Evolutionary conservation across 225 moss, liverwort and hornwort species (phyloP).

Genomic region (Antitrichia curtipendula): DNA sequence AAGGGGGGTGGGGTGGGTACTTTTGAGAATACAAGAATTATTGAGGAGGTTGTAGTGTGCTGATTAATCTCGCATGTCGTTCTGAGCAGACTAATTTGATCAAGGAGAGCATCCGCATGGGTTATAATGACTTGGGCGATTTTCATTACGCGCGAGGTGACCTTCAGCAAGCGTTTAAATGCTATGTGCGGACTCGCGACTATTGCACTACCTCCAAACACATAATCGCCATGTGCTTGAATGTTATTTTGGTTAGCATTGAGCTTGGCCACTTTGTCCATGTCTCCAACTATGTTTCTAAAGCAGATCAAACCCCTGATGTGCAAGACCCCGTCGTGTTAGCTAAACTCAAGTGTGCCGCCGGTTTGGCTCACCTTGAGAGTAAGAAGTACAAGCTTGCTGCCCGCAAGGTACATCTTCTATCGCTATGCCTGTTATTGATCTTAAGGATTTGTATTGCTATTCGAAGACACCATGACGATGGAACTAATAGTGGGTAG

Average conservation of each 20-base stretch:
- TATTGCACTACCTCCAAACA: constrained; percentile 98
- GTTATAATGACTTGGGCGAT: constrained; percentile 94
- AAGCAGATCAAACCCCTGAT: constrained; percentile 97
- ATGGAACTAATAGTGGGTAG: neutral
- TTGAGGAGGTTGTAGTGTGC: neutral
- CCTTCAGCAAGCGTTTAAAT: constrained; percentile 94
- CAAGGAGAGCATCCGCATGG: constrained; percentile 99
- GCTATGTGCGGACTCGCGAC: constrained; percentile 90
- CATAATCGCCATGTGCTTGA: constrained; percentile 95
- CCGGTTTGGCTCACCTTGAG: constrained; percentile 92
- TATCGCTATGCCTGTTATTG: neutral
- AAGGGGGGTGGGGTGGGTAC: neutral
- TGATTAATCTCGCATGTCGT: neutral
- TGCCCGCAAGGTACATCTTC: constrained; percentile 69
- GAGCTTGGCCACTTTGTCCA: constrained; percentile 98
- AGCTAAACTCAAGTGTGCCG: constrained; percentile 90
- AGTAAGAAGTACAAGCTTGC: constrained; percentile 97
- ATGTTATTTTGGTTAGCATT: constrained; percentile 96
- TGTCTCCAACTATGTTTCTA: constrained; percentile 93
- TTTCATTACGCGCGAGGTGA: constrained; percentile 93
- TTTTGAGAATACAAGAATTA: neutral
- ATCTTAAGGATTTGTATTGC: neutral
- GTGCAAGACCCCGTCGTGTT: constrained; percentile 85
- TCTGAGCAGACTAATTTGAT: constrained; percentile 75
- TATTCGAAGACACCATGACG: neutral